phyloP scores from a whole-genome alignment of 495 filamentous ascomycete genomes.

The Trichoderma virens region DNA sequence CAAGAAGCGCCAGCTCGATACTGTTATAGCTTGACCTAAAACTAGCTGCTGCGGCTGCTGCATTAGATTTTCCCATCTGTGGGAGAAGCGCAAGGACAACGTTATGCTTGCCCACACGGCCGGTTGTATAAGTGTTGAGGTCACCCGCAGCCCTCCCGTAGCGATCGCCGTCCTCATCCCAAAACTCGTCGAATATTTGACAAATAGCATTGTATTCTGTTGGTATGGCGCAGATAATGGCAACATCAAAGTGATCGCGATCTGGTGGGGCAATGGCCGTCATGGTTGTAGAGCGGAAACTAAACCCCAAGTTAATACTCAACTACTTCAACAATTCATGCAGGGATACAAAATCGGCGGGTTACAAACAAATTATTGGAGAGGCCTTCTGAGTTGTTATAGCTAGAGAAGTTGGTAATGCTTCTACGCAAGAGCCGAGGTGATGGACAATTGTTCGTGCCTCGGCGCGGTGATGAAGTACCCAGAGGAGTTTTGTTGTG shows the following conservation, averaged over 20 bases:
- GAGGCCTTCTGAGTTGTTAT: background rate
- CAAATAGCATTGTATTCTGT: constrained; percentile 26
- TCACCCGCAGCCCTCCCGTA: constrained; percentile 22
- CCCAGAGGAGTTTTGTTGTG: background rate
- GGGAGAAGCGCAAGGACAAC: constrained; percentile 29
- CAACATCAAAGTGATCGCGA: constrained; percentile 19
- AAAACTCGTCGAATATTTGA: constrained; percentile 25
- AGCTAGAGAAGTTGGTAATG: background rate
- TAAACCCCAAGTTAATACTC: background rate
- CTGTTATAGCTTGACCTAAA: constrained; percentile 25
- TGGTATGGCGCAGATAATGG: constrained; percentile 23
- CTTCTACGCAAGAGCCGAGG: background rate
- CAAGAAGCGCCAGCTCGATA: constrained; percentile 21
- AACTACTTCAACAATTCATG: background rate
- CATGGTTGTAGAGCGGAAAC: background rate
- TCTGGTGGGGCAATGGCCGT: background rate
- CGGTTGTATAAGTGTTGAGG: constrained; percentile 29
- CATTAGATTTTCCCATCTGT: constrained; percentile 28
- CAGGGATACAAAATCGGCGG: background rate
- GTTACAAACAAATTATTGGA: background rate
- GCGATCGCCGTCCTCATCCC: constrained; percentile 18
- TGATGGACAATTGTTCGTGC: background rate
- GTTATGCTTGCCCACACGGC: constrained; percentile 29
- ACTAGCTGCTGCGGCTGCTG: constrained; percentile 23
- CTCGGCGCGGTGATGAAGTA: background rate